These are phyloP conservation scores for Vaccinium vitisidaea DNA, from an alignment of 148 eudicot genomes.

Conservation along the genomic window DNA sequence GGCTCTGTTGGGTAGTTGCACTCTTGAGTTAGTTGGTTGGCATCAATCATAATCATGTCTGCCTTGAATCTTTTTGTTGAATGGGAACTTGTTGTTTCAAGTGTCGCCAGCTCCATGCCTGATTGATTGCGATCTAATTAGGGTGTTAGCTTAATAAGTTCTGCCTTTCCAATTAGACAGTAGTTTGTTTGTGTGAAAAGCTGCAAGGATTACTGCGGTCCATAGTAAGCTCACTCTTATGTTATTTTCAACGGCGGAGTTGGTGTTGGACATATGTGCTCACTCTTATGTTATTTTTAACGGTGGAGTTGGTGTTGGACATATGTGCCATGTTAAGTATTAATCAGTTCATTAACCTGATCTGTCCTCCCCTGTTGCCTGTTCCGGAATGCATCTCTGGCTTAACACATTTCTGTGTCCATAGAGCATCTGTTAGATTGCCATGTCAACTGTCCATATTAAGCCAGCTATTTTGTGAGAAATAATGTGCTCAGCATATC, in stretches of 20 bases:
- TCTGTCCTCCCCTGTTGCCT: neutral
- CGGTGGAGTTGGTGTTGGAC: neutral
- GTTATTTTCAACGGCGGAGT: neutral
- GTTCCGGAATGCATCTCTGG: neutral
- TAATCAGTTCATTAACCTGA: neutral
- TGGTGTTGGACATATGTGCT: neutral
- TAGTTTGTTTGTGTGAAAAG: neutral
- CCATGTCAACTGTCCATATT: neutral
- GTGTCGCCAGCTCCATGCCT: neutral
- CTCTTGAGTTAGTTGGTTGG: neutral
- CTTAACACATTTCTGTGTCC: neutral
- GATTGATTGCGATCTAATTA: too few species aligned
- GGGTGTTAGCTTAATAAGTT: neutral
- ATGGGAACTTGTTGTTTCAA: neutral
- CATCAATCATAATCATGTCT: neutral
- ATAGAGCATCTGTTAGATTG: neutral
- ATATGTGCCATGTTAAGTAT: neutral
- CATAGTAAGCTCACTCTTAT: neutral
- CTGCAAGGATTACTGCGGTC: neutral
- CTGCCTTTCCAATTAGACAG: neutral
- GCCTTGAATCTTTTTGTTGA: neutral
- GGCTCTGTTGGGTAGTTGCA: neutral
- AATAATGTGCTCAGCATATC: neutral
- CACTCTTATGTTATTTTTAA: too few species aligned
- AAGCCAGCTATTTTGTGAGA: slow-evolving; percentile 1